phyloP scores from a whole-genome alignment of 352 stramenopile species.

The Phytophthora constricta region DNA sequence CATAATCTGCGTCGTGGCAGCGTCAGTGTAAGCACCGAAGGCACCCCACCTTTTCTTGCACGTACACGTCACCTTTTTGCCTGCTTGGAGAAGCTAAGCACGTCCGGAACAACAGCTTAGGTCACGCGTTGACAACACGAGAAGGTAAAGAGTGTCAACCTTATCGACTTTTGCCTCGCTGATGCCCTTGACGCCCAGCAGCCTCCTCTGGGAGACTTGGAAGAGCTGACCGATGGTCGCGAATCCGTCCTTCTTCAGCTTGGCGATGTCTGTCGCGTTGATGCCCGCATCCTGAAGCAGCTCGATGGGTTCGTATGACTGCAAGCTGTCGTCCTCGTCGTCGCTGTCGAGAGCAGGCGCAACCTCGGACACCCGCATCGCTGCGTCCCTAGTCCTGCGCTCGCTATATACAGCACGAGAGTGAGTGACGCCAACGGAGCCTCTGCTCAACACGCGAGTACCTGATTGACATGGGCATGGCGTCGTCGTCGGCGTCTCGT shows the following conservation, averaged over 20 bases:
- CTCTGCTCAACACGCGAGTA: neutral
- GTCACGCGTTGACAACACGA: neutral
- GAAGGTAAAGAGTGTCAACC: constrained; percentile 25
- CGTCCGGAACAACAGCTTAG: neutral
- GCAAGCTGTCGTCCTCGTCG: constrained; percentile 60
- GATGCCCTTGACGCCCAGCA: constrained; percentile 88
- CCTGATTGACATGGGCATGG: constrained; percentile 27
- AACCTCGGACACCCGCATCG: constrained; percentile 34
- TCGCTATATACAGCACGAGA: constrained; percentile 27
- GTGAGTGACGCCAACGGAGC: neutral
- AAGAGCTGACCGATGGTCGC: constrained; percentile 84
- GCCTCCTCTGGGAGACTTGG: constrained; percentile 68
- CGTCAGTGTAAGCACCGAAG: neutral
- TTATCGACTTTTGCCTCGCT: constrained; percentile 91
- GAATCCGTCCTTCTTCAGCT: constrained; percentile 83
- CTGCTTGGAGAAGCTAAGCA: constrained; percentile 72
- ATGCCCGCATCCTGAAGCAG: constrained; percentile 78
- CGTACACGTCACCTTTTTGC: constrained; percentile 60
- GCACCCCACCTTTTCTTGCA: too few relatives aligned
- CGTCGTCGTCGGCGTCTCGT: neutral
- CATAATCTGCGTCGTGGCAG: constrained; percentile 53
- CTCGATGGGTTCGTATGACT: constrained; percentile 79
- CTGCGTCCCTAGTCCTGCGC: constrained; percentile 20
- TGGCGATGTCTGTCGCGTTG: constrained; percentile 77
- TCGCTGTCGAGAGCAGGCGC: constrained; percentile 50